Percentiles rank a stretch among this genome's conserved stretches.
These are phyloP conservation scores for Marchantia paleacea DNA, from an alignment of 225 moss, liverwort and hornwort genomes.

Conservation along the genomic window DNA sequence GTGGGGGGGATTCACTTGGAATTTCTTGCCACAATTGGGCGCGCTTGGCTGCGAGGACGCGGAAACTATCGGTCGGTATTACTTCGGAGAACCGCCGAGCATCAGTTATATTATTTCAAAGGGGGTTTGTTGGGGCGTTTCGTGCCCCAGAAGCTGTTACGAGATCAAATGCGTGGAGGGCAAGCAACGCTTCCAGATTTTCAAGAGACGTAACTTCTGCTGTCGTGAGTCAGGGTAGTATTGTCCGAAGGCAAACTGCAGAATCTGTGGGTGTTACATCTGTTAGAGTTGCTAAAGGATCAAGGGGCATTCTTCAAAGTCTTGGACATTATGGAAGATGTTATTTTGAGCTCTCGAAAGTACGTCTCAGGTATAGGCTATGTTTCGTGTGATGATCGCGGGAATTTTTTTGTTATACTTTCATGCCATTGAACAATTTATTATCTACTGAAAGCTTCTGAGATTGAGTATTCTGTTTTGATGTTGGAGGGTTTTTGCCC, in stretches of 20 bases:
- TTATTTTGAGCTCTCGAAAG: conserved; percentile 86
- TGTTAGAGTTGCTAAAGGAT: background rate
- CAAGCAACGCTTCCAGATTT: conserved; percentile 6
- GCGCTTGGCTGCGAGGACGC: background rate
- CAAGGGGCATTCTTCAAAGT: background rate
- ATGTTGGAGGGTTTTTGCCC: background rate
- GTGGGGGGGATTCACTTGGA: background rate
- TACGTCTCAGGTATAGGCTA: conserved; percentile 51
- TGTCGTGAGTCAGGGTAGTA: conserved; percentile 14
- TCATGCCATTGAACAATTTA: background rate
- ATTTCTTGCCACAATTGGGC: conserved; percentile 1
- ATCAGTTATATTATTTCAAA: conserved; percentile 4
- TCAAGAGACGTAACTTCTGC: conserved; percentile 17
- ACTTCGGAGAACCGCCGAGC: background rate
- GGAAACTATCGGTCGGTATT: background rate
- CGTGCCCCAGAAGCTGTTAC: background rate
- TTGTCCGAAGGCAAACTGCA: conserved; percentile 7
- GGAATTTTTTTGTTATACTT: background rate
- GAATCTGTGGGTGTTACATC: conserved; percentile 11
- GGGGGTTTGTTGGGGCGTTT: conserved; percentile 6
- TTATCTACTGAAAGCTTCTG: too few species aligned
- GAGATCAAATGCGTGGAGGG: background rate
- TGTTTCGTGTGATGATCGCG: background rate
- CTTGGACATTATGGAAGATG: conserved; percentile 46
- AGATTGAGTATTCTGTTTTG: background rate